These are phyloP conservation scores for Trichosporon faecale DNA, from an alignment of 1,284 basidiomycete species.

Conservation along the genomic window DNA sequence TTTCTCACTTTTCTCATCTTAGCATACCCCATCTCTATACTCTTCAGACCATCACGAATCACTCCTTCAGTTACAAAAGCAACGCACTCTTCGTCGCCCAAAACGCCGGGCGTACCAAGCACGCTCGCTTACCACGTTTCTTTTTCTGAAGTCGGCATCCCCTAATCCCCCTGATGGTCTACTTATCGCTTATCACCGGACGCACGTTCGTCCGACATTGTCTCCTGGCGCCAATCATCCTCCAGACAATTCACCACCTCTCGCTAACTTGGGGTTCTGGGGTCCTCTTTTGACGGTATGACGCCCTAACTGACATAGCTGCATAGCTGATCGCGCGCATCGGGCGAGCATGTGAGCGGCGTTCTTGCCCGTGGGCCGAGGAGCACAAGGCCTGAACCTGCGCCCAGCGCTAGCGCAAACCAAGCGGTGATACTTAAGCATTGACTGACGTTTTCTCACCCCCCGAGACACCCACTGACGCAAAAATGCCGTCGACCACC, in stretches of 20 bases:
- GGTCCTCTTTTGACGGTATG: no score
- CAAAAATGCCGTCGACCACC: not conserved
- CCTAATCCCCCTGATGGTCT: no score
- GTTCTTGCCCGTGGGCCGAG: not conserved
- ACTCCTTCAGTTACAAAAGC: no score
- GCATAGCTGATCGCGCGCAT: not conserved
- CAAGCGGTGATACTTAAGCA: not conserved
- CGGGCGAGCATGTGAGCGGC: not conserved
- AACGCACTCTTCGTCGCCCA: not conserved
- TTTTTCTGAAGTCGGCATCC: not conserved
- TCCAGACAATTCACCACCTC: not conserved
- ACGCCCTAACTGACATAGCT: not conserved
- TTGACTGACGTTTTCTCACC: not conserved
- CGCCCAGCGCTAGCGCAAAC: not conserved
- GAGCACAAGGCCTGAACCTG: not conserved
- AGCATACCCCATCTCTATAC: no score
- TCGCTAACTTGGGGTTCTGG: not conserved
- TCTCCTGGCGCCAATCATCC: not conserved
- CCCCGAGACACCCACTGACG: not conserved
- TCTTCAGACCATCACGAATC: not conserved
- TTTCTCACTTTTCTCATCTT: not conserved
- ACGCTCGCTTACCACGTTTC: not conserved
- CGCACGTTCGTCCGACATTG: not conserved
- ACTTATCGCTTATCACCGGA: not conserved
- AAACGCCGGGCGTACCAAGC: not conserved